Evolutionary conservation across 1,139 yeast species (phyloP).

Genomic region (Hansenula sp.): DNA sequence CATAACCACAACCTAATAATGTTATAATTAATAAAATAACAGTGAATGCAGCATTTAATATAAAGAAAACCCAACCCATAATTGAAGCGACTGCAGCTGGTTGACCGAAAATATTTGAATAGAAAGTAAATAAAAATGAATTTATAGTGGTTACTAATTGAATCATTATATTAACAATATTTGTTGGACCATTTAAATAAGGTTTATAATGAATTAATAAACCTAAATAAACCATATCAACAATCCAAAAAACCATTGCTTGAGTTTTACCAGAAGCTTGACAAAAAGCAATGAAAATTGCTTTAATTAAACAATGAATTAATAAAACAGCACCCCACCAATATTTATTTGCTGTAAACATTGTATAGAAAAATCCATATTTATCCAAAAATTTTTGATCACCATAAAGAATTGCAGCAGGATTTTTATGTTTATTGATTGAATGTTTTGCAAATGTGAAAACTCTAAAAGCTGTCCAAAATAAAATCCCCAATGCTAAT

Average conservation of each 20-base stretch:
- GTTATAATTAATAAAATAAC: slow-evolving; percentile 58
- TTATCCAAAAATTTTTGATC: slow-evolving; percentile 58
- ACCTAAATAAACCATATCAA: slow-evolving; percentile 60
- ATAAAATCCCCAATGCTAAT: slow-evolving; percentile 48
- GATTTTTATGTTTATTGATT: slow-evolving; percentile 50
- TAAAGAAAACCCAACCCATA: slow-evolving; percentile 79
- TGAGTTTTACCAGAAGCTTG: slow-evolving; percentile 71
- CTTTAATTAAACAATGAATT: slow-evolving; percentile 51
- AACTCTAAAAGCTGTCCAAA: slow-evolving; percentile 59
- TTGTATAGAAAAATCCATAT: slow-evolving; percentile 78
- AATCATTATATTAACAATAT: slow-evolving; percentile 59
- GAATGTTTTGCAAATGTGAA: slow-evolving; percentile 53
- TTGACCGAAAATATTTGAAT: slow-evolving; percentile 68
- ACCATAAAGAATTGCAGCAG: slow-evolving; percentile 77
- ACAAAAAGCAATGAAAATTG: slow-evolving; percentile 61
- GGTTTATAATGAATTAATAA: slow-evolving; percentile 57
- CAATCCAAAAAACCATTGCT: slow-evolving; percentile 56
- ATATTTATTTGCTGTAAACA: slow-evolving; percentile 69
- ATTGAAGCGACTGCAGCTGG: slow-evolving; percentile 63
- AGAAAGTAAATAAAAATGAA: slow-evolving; percentile 70
- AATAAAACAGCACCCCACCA: slow-evolving; percentile 69
- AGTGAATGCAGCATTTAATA: slow-evolving; percentile 74
- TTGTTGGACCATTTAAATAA: slow-evolving; percentile 69
- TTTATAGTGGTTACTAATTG: slow-evolving; percentile 61
- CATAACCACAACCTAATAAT: slow-evolving; percentile 50